A percentile compares a stretch with the other conserved stretches of the same genome.
Conservation (phyloP, 2,329 filamentous ascomycete species). For the Ophiostoma fasciatum region DNA sequence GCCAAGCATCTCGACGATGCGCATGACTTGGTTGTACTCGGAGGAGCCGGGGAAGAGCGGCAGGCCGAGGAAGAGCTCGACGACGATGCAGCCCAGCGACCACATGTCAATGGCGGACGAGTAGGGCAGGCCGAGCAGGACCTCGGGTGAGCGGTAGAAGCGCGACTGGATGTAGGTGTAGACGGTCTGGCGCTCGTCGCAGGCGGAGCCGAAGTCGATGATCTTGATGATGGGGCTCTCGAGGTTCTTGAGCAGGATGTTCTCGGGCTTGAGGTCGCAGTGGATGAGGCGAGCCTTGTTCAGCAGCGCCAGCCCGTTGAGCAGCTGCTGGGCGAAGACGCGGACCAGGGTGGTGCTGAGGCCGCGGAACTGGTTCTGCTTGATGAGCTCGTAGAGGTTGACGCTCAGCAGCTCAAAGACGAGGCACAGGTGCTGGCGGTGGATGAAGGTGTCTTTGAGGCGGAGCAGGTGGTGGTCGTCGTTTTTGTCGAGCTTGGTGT, state of each 20-base stretch:
- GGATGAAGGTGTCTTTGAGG: slow-evolving; percentile 95
- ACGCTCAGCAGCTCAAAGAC: slow-evolving; percentile 95
- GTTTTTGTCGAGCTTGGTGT: slow-evolving; percentile 98
- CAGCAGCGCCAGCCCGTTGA: slow-evolving; percentile 80
- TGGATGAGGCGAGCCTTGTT: slow-evolving; percentile 97
- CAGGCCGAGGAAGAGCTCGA: slow-evolving; percentile 88
- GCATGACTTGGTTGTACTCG: slow-evolving; percentile 94
- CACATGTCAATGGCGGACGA: slow-evolving; percentile 99
- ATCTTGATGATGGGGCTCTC: slow-evolving; percentile 99
- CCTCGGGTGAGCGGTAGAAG: slow-evolving; percentile 95
- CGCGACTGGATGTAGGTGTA: slow-evolving; percentile 98
- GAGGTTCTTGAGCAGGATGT: slow-evolving; percentile 92
- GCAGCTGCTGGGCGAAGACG: slow-evolving; percentile 90
- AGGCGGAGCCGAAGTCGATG: slow-evolving; percentile 97
- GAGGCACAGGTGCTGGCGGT: slow-evolving; percentile 88
- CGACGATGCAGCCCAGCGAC: slow-evolving; percentile 96
- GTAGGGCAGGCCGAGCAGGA: slow-evolving; percentile 87
- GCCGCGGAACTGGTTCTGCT: slow-evolving; percentile 97
- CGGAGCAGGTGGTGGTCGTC: slow-evolving; percentile 93
- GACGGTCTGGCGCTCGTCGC: slow-evolving; percentile 94
- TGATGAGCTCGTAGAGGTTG: slow-evolving; percentile 96
- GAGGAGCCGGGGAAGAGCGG: slow-evolving; percentile 94
- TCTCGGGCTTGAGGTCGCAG: slow-evolving; percentile 96
- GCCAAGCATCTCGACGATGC: slow-evolving; percentile 96
- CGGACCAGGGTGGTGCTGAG: slow-evolving; percentile 92